A percentile compares a stretch with the other conserved stretches of the same genome.
These are phyloP conservation scores for Haemoproteus tartakovskyi DNA, from an alignment of 169 alveolate genomes.

Conservation along the genomic window DNA sequence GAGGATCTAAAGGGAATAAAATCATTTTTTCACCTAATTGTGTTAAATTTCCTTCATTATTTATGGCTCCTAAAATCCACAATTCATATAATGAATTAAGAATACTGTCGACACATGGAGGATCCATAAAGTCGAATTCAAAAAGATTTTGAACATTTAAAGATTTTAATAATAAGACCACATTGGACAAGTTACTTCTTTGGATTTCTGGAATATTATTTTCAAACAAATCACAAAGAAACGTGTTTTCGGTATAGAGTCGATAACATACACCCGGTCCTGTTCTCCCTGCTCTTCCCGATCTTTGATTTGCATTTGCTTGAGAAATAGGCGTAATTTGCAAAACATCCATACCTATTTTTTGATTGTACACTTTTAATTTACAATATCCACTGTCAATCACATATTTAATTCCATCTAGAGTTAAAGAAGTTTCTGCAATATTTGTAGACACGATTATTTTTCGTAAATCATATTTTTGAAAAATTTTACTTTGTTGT, in stretches of 20 bases:
- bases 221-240: slow-evolving; percentile 96
- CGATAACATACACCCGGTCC: slow-evolving; percentile 98
- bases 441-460: slow-evolving; percentile 97
- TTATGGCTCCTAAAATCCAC: slow-evolving; percentile 97
- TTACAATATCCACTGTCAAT: slow-evolving; percentile 98
- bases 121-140: slow-evolving; percentile 99
- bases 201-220: slow-evolving; percentile 95
- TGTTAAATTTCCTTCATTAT: slow-evolving; percentile 96
- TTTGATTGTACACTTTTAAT: slow-evolving; percentile 95
- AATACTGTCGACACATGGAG: slow-evolving; percentile 97
- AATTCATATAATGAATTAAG: slow-evolving; percentile 95
- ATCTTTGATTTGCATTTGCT: slow-evolving; percentile 99
- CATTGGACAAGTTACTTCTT: slow-evolving; percentile 93
- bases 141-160: slow-evolving; percentile 97
- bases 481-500: slow-evolving; percentile 96
- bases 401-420: slow-evolving; percentile 96
- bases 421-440: slow-evolving; percentile 99
- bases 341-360: slow-evolving; percentile 93
- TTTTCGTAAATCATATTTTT: too few species aligned
- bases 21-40: slow-evolving; percentile 98
- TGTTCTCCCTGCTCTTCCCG: slow-evolving; percentile 99
- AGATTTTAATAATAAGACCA: slow-evolving; percentile 85
- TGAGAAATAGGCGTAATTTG: slow-evolving; percentile 97
- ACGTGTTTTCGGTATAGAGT: slow-evolving; percentile 95
- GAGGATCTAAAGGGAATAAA: slow-evolving; percentile 98